A percentile compares a stretch with the other conserved stretches of the same genome.
phyloP scores from a whole-genome alignment of 1,139 yeast genomes.

The Magnusiomyces ingens region DNA sequence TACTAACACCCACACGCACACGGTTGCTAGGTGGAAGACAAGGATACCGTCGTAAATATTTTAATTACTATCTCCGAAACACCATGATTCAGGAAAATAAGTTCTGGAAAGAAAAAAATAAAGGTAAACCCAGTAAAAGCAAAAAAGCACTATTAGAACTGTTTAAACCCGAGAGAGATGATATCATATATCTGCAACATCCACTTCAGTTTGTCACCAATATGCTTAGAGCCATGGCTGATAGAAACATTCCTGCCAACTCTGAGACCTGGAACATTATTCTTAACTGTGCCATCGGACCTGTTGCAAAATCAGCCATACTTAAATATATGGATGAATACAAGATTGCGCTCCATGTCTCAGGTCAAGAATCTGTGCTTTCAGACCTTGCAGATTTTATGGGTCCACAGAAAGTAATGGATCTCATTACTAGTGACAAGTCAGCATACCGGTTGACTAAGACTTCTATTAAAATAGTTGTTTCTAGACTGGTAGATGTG shows the following conservation, averaged over 20 bases:
- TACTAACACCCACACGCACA: slow-evolving; percentile 26
- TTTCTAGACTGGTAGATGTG: slow-evolving; percentile 15
- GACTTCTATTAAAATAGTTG: slow-evolving; percentile 15
- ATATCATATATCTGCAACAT: slow-evolving; percentile 25
- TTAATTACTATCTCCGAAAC: slow-evolving; percentile 10
- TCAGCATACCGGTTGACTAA: slow-evolving; percentile 13
- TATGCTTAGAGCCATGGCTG: slow-evolving; percentile 32
- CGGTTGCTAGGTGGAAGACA: slow-evolving; percentile 10
- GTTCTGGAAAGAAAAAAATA: background rate
- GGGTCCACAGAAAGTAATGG: slow-evolving; percentile 23
- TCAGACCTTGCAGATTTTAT: slow-evolving; percentile 20
- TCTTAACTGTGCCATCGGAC: slow-evolving; percentile 20
- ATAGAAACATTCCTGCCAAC: slow-evolving; percentile 30
- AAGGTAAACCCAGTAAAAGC: background rate
- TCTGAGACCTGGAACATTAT: slow-evolving; percentile 37
- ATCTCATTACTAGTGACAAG: slow-evolving; percentile 15
- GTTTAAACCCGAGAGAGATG: slow-evolving; percentile 28
- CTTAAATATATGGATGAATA: slow-evolving; percentile 22
- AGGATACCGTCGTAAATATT: slow-evolving; percentile 11
- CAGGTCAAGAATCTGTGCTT: slow-evolving; percentile 21
- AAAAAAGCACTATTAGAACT: slow-evolving; percentile 19
- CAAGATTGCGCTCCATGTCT: slow-evolving; percentile 20
- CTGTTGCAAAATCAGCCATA: slow-evolving; percentile 18
- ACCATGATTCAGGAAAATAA: slow-evolving; percentile 22
- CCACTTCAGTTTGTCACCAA: slow-evolving; percentile 19